A percentile compares a stretch with the other conserved stretches of the same genome.
phyloP scores from a whole-genome alignment of 2,329 filamentous ascomycete genomes.

The Escovopsis sp. region DNA sequence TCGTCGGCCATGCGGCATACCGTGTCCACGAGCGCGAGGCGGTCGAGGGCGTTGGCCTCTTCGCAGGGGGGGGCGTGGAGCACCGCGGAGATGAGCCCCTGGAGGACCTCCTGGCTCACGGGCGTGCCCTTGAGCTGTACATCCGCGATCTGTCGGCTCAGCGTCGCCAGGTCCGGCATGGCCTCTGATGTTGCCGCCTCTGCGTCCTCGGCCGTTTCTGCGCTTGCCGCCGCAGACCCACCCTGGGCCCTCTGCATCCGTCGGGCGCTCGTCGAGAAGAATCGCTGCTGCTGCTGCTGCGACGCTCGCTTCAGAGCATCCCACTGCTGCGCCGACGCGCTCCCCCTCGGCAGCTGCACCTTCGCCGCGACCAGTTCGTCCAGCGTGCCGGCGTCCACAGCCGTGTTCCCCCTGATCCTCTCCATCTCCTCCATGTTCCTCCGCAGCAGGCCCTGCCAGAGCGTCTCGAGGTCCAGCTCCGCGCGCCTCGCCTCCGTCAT shows the following conservation, averaged over 20 bases:
- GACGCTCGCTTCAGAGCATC: conserved; percentile 19
- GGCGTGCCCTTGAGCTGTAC: conserved; percentile 23
- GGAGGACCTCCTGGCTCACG: conserved; percentile 19
- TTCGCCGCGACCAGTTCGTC: conserved; percentile 16
- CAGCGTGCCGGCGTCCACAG: conserved; percentile 12
- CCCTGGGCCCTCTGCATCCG: conserved; percentile 8
- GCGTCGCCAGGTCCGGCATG: conserved; percentile 7
- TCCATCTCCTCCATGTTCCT: conserved; percentile 17
- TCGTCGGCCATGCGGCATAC: conserved; percentile 30
- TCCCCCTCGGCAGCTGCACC: conserved; percentile 18
- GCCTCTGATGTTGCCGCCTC: no score
- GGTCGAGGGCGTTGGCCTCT: conserved; percentile 12
- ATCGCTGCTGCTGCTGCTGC: conserved; percentile 14
- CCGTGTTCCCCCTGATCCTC: conserved; percentile 14
- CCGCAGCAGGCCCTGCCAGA: conserved; percentile 32
- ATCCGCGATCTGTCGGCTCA: conserved; percentile 20
- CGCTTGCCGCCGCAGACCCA: neutral
- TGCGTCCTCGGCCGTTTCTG: conserved; percentile 2
- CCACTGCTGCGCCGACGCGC: conserved; percentile 18
- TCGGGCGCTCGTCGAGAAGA: conserved; percentile 18
- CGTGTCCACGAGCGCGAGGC: conserved; percentile 25
- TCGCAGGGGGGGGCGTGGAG: conserved; percentile 14
- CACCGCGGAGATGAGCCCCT: conserved; percentile 23
- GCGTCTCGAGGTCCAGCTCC: conserved; percentile 36
- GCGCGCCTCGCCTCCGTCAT: conserved; percentile 37